These are phyloP conservation scores for Rhodomyrtus psidioides DNA, from an alignment of 441 rosid species.

Conservation along the genomic window DNA sequence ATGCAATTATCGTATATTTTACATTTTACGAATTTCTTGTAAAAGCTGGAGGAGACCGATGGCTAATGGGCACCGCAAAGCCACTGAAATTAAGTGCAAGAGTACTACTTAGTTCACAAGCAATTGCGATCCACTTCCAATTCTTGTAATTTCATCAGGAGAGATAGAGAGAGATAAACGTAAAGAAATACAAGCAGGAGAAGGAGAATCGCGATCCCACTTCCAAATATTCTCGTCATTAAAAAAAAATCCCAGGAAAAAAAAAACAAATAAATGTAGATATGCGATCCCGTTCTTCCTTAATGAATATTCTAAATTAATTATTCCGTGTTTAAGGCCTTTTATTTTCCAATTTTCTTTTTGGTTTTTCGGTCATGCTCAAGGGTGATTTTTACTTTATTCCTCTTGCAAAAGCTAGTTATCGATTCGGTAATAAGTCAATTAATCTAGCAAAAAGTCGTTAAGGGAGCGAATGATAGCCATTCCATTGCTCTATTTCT, in stretches of 20 bases:
- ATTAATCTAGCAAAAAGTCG: not conserved
- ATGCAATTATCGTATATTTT: no score
- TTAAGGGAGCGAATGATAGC: no score
- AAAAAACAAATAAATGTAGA: not conserved
- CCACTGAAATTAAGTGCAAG: not conserved
- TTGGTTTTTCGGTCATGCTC: not conserved
- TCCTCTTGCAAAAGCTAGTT: not conserved
- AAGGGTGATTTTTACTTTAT: not conserved
- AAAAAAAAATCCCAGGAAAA: not conserved
- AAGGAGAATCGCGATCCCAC: not conserved
- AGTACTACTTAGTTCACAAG: not conserved
- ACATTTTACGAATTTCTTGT: not conserved
- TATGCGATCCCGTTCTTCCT: not conserved
- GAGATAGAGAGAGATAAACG: not conserved
- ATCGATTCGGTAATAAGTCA: not conserved
- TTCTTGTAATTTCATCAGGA: not conserved
- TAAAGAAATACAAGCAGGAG: not conserved
- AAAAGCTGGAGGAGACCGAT: not conserved
- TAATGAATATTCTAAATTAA: not conserved
- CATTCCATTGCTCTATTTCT: no score
- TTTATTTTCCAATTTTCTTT: not conserved
- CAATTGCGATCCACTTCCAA: not conserved
- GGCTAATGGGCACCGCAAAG: not conserved
- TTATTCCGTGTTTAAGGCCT: not conserved
- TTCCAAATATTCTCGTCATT: not conserved